Evolutionary conservation across 306 rosid species (phyloP).

Genomic region (Begonia fuchsioides): DNA sequence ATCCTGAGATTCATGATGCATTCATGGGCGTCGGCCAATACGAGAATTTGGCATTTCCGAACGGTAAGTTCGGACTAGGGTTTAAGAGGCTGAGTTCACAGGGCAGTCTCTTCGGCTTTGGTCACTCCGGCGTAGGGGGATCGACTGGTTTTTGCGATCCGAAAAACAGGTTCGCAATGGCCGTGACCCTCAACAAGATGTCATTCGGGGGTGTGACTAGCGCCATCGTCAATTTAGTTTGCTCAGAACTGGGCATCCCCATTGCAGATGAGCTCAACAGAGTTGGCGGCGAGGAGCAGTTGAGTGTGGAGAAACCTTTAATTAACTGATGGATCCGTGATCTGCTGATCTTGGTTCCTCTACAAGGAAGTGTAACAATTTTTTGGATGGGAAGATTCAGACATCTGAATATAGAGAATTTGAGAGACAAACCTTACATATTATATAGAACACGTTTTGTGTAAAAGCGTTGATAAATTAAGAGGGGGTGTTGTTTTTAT

Average conservation of each 20-base stretch:
- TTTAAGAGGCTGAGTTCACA: conserved; percentile 49
- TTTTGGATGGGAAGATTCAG: too few relatives aligned
- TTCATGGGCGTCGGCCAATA: conserved; percentile 61
- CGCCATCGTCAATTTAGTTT: conserved; percentile 49
- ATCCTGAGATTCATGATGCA: conserved; percentile 65
- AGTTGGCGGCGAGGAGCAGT: conserved; percentile 15
- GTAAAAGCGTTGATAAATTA: too few relatives aligned
- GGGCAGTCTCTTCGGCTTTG: too few relatives aligned
- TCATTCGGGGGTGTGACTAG: conserved; percentile 57
- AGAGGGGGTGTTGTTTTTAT: too few relatives aligned
- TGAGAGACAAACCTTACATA: too few relatives aligned
- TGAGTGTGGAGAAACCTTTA: conserved; percentile 32
- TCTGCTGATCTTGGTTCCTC: too few relatives aligned
- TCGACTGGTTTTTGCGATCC: conserved; percentile 70
- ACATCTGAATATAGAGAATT: too few relatives aligned
- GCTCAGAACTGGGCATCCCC: conserved; percentile 83
- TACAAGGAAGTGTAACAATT: too few relatives aligned
- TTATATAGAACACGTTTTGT: too few relatives aligned
- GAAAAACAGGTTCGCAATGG: conserved; percentile 54
- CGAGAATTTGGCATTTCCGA: conserved; percentile 33
- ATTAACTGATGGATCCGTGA: conserved; percentile 35
- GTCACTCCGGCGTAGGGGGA: conserved; percentile 98
- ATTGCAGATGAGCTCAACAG: conserved; percentile 45
- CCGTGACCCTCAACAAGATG: conserved; percentile 81
- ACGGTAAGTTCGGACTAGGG: conserved; percentile 66